phyloP scores from a whole-genome alignment of 1,284 basidiomycete genomes.

The Cryptococcus sp. region DNA sequence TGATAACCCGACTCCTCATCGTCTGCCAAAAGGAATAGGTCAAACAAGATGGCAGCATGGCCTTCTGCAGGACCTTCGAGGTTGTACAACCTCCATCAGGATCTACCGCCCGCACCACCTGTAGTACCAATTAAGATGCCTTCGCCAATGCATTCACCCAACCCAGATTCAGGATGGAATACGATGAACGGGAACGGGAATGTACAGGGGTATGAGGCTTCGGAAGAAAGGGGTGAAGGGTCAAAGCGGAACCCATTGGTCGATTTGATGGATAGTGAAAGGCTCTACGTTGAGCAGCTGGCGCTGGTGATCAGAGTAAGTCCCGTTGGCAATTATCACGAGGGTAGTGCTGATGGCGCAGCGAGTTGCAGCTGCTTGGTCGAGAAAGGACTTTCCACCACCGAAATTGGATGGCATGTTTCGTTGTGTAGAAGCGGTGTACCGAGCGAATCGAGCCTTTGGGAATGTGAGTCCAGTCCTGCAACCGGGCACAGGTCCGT shows the following conservation, averaged over 20 bases:
- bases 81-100: slow-evolving; percentile 1
- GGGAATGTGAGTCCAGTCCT: slow-evolving; percentile 57
- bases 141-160: slow-evolving; percentile 1
- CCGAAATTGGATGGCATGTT: slow-evolving; percentile 91
- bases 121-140: slow-evolving; percentile 4
- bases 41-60: slow-evolving; percentile 7
- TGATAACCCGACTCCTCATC: too few relatives aligned
- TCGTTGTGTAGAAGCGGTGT: slow-evolving; percentile 83
- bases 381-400: slow-evolving; percentile 87
- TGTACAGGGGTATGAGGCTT: not conserved
- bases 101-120: not conserved
- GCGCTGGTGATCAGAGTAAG: slow-evolving; percentile 84
- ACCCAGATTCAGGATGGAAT: slow-evolving; percentile 6
- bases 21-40: not conserved
- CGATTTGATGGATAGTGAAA: slow-evolving; percentile 93
- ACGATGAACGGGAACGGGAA: slow-evolving; percentile 1
- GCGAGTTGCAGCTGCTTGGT: slow-evolving; percentile 97
- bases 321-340: slow-evolving; percentile 8
- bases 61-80: slow-evolving; percentile 20
- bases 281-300: slow-evolving; percentile 84
- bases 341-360: slow-evolving; percentile 38
- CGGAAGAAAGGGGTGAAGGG: slow-evolving; percentile 2
- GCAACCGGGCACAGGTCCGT: not conserved
- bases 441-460: slow-evolving; percentile 82
- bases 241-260: slow-evolving; percentile 67